Evolutionary conservation across 352 stramenopile species (phyloP).

Genomic region (Globisporangium rhizosaccharum): DNA sequence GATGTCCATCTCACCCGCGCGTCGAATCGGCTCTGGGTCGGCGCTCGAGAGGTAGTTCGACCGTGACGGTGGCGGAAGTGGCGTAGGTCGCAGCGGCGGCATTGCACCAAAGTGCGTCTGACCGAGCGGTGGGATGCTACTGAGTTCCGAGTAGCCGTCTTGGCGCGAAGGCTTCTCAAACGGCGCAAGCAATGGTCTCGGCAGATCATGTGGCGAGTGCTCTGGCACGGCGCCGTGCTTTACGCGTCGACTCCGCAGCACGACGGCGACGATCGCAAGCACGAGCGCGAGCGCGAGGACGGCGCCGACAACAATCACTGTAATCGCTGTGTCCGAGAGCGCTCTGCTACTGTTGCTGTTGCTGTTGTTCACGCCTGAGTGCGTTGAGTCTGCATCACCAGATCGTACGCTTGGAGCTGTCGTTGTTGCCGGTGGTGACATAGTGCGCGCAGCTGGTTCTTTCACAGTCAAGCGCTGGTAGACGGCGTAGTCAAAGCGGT

Average conservation of each 20-base stretch:
- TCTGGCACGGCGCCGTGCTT: background rate
- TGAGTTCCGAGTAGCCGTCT: conserved; percentile 9
- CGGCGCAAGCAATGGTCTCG: background rate
- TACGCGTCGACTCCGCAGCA: background rate
- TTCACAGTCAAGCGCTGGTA: conserved; percentile 21
- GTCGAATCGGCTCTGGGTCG: background rate
- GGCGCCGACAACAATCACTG: conserved; percentile 4
- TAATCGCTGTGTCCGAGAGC: conserved; percentile 1
- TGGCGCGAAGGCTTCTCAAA: conserved; percentile 14
- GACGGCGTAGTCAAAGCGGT: conserved; percentile 26
- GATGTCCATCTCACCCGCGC: conserved; percentile 20
- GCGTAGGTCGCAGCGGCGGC: conserved; percentile 1
- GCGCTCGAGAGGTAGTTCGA: conserved; percentile 10
- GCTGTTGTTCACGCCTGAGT: background rate
- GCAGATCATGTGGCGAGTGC: background rate
- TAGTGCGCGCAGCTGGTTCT: background rate
- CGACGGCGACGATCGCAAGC: background rate
- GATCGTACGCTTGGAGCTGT: background rate
- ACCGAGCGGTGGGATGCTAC: background rate
- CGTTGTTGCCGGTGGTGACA: background rate
- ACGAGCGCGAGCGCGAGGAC: conserved; percentile 6
- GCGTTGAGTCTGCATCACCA: background rate
- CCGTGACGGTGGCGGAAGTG: background rate
- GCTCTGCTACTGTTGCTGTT: background rate
- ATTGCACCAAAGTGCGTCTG: conserved; percentile 5